A percentile compares a stretch with the other conserved stretches of the same genome.
phyloP scores from a whole-genome alignment of 176 grass and related monocot species.

The Cenchrus americanus region DNA sequence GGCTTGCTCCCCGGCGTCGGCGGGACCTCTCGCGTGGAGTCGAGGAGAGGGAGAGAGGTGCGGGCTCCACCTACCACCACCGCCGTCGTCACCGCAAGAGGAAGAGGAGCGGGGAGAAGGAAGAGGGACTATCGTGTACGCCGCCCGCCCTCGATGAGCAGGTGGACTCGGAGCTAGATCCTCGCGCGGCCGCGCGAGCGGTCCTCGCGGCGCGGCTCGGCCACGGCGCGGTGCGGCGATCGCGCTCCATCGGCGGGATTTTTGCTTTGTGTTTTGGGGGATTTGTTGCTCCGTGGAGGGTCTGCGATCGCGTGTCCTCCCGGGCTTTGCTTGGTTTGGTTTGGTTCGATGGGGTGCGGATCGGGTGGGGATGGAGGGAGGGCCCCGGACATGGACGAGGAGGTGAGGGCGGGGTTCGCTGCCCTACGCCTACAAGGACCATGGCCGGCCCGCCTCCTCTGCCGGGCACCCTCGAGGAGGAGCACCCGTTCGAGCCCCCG shows the following conservation, averaged over 20 bases:
- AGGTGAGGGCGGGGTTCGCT: conserved; percentile 73
- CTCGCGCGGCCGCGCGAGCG: too few species aligned
- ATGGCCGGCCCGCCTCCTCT: conserved; percentile 75
- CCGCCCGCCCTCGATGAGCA: too few species aligned
- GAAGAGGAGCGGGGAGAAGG: too few species aligned
- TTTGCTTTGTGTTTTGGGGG: neutral
- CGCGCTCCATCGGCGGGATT: neutral
- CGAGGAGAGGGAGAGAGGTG: too few species aligned
- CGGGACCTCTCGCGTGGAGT: too few species aligned
- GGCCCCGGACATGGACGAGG: conserved; percentile 81
- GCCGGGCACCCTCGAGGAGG: conserved; percentile 90
- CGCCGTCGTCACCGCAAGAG: too few species aligned
- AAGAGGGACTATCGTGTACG: too few species aligned
- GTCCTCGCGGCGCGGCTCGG: conserved; percentile 70
- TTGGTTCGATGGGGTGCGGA: conserved; percentile 47
- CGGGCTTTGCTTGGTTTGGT: neutral
- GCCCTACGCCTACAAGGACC: conserved; percentile 98
- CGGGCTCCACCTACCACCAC: too few species aligned
- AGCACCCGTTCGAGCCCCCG: too few species aligned
- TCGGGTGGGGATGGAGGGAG: conserved; percentile 74
- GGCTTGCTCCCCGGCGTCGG: too few species aligned
- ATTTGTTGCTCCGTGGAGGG: too few species aligned
- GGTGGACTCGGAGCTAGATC: too few species aligned
- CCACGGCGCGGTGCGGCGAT: conserved; percentile 47
- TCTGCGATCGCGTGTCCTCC: neutral